Percentiles rank a stretch among this genome's conserved stretches.
Conservation (phyloP, 2,329 filamentous ascomycete species). For the Chaetomium globosum region DNA sequence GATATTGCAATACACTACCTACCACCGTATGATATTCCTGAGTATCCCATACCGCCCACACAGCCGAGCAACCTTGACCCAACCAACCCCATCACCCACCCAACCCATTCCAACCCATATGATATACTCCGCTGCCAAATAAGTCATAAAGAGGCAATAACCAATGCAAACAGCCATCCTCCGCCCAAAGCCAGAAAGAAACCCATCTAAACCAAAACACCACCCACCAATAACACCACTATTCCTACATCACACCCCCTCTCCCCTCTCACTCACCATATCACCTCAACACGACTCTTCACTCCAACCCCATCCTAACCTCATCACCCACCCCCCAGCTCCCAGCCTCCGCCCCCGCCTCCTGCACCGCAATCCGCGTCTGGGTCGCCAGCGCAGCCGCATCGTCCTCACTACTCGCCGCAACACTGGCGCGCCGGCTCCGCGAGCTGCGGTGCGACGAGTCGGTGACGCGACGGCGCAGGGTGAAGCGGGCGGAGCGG, state of each 20-base stretch:
- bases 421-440: constrained; percentile 33
- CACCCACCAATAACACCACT: not conserved
- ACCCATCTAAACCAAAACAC: not conserved
- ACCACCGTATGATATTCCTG: not conserved
- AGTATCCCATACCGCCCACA: not conserved
- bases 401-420: constrained; percentile 47
- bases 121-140: not conserved
- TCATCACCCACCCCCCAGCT: constrained; percentile 84
- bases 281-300: not conserved
- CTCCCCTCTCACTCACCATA: not conserved
- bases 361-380: constrained; percentile 57
- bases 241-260: not conserved
- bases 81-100: not conserved
- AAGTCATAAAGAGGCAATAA: not conserved
- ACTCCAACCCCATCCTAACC: constrained; percentile 80
- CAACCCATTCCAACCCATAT: not conserved
- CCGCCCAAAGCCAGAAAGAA: not conserved
- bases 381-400: constrained; percentile 47
- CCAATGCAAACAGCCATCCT: not conserved
- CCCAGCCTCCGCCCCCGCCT: constrained; percentile 56
- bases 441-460: constrained; percentile 25
- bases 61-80: not conserved
- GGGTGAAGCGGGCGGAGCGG: constrained; percentile 48
- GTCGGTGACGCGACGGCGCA: constrained; percentile 44
- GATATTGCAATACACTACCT: not conserved